These are phyloP conservation scores for Eleusine coracana DNA, from an alignment of 176 grass and related monocot genomes.

Conservation along the genomic window DNA sequence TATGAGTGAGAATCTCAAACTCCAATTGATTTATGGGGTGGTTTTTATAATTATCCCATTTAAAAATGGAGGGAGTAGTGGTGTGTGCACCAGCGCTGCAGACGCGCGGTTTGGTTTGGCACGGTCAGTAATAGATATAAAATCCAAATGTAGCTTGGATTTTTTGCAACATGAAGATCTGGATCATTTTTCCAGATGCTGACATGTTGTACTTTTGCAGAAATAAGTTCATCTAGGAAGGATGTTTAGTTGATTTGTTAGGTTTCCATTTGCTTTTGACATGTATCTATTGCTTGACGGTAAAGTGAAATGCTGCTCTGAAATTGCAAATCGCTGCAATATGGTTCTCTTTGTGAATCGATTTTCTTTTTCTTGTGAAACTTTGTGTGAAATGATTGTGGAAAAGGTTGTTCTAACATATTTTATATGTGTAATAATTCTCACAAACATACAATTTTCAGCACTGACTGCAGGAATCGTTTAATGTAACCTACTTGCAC, in stretches of 20 bases:
- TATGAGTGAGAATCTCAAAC: too few species aligned
- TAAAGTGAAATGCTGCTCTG: neutral
- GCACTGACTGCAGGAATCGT: too few species aligned
- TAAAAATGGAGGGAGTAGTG: too few species aligned
- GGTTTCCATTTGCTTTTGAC: neutral
- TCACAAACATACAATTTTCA: too few species aligned
- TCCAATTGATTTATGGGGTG: too few species aligned
- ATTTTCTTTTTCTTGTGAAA: too few species aligned
- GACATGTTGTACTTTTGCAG: constrained; percentile 11
- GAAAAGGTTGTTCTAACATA: neutral
- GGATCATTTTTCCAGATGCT: constrained; percentile 26
- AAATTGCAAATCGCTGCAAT: neutral
- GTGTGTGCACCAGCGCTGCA: neutral
- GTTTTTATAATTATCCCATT: too few species aligned
- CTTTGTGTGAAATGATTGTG: neutral
- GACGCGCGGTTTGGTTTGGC: neutral
- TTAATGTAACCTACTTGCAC: too few species aligned
- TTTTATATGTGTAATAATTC: too few species aligned
- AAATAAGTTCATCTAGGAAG: neutral
- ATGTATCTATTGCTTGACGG: neutral
- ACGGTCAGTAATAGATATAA: neutral
- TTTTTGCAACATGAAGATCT: constrained; percentile 22
- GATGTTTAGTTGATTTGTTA: neutral
- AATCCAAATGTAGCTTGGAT: neutral
- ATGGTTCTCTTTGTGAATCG: neutral